Evolutionary conservation across 148 eudicot species (phyloP), one percentile per base, ranked within the genome.

Genomic region (Vaccinium darrowii): DNA sequence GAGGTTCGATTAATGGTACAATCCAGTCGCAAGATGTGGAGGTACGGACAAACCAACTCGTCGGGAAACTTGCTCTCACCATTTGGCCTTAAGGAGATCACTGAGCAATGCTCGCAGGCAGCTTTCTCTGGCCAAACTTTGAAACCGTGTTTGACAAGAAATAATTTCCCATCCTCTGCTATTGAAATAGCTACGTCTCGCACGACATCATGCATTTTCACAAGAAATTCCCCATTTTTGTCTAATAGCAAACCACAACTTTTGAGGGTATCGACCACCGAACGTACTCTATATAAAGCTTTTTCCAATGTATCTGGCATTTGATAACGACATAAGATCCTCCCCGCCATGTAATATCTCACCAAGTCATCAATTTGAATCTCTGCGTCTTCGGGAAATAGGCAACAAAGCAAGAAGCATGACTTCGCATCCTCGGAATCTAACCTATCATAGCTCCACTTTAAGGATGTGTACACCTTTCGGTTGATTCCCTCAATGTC

Each of bases 401-500:
- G 18, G 19, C 67, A 19, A 60, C 67, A 85, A 43, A 72, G 84
- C 16, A 85, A 25, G 74, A 85, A 78, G 18, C 83, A 56, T 43
- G 25, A 53, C 18, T 81, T 73, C 15, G 39, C 79, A 8, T 76
- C 69, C 25, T 63, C 13, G 0, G 18, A 19, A 5, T 33, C 33
- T 43, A 82, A 18, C 19, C 4, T n/a, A 21, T 86, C 39, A 15
- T 65, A 82, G 74, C 88, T 86, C 54, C 58, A 67, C 62, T 47
- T 43, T 14, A 86, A 33, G 19, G 50, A 43, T 1, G 52, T 3
- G 50, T 83, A 86, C 30, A 86, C 33, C 23, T 82, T 23, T 2
- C 5, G 9, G 15, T 82, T 15, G 58, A 86, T 33, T 33, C 65
- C 85, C 2, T 1, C 23, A n/a, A 82, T 76, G 6, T 65, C 43